Evolutionary conservation across 2,329 filamentous ascomycete genomes (phyloP).

Genomic region (Drechslera avenae): DNA sequence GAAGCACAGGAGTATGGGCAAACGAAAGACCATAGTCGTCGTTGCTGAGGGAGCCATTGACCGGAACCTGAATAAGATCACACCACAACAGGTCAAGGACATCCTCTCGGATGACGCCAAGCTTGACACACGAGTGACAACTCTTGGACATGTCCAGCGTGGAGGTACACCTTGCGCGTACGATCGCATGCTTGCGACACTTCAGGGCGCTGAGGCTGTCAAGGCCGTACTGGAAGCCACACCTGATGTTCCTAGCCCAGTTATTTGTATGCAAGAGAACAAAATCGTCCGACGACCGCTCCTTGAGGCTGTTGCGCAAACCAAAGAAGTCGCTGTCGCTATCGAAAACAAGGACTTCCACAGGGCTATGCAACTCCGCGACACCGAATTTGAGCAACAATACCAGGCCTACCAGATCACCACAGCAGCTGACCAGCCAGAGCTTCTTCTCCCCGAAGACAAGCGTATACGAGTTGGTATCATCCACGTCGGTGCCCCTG

Average conservation of each 20-base stretch:
- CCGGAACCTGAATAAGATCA: slow-evolving; percentile 80
- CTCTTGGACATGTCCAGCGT: slow-evolving; percentile 95
- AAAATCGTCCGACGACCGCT: slow-evolving; percentile 91
- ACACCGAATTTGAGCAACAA: slow-evolving; percentile 93
- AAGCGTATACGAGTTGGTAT: slow-evolving; percentile 94
- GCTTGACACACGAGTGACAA: slow-evolving; percentile 92
- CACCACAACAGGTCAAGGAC: slow-evolving; percentile 79
- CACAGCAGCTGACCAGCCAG: slow-evolving; percentile 77
- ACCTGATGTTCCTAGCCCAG: slow-evolving; percentile 86
- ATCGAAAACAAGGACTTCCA: slow-evolving; percentile 87
- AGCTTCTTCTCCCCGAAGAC: slow-evolving; percentile 68
- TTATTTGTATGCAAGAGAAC: slow-evolving; percentile 97
- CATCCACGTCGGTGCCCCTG: slow-evolving; percentile 94
- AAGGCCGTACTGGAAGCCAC: slow-evolving; percentile 55
- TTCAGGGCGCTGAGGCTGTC: slow-evolving; percentile 65
- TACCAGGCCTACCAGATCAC: slow-evolving; percentile 90
- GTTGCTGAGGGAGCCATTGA: slow-evolving; percentile 85
- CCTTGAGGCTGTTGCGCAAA: slow-evolving; percentile 85
- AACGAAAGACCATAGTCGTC: slow-evolving; percentile 97
- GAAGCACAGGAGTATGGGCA: slow-evolving; percentile 84
- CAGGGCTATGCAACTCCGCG: slow-evolving; percentile 82
- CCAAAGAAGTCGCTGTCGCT: slow-evolving; percentile 79
- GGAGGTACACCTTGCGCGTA: slow-evolving; percentile 92
- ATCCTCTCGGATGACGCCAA: slow-evolving; percentile 81
- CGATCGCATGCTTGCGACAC: slow-evolving; percentile 88